Conservation (phyloP, 805 yeast species). For the Ogataea populi-albae region DNA sequence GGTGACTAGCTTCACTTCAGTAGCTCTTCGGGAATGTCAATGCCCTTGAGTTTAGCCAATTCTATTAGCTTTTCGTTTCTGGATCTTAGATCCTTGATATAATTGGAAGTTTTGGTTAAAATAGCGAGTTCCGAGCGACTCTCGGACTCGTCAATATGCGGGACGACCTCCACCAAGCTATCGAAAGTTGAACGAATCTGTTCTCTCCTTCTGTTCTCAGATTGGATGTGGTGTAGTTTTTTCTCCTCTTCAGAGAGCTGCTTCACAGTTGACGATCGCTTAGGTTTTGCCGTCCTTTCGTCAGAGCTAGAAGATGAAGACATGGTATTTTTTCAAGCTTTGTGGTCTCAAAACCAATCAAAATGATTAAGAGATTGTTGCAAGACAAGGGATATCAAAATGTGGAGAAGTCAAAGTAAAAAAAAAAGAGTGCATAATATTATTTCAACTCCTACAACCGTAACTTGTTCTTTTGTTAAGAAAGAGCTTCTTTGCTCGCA, state of each 20-base stretch:
- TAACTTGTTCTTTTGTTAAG: too few relatives aligned
- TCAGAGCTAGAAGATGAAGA: too few relatives aligned
- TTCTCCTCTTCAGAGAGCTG: slow-evolving; percentile 32
- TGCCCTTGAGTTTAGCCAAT: slow-evolving; percentile 38
- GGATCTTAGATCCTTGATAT: slow-evolving; percentile 46
- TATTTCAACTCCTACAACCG: too few relatives aligned
- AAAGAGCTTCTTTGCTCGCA: too few relatives aligned
- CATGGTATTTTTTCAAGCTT: too few relatives aligned
- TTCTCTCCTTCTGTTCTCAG: slow-evolving; percentile 82
- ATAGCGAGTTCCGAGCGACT: slow-evolving; percentile 79
- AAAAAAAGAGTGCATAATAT: too few relatives aligned
- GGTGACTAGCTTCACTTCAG: slow-evolving; percentile 6
- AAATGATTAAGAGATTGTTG: too few relatives aligned
- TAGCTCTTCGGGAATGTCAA: slow-evolving; percentile 38
- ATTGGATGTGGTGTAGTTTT: slow-evolving; percentile 37
- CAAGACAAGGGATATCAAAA: too few relatives aligned
- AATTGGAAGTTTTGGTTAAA: slow-evolving; percentile 53
- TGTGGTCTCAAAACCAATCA: too few relatives aligned
- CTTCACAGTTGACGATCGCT: slow-evolving; percentile 8
- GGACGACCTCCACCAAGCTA: slow-evolving; percentile 69
- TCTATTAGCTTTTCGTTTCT: slow-evolving; percentile 48
- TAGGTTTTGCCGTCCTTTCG: too few relatives aligned
- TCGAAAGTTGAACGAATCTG: slow-evolving; percentile 84
- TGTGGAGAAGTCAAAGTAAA: too few relatives aligned
- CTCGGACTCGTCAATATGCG: slow-evolving; percentile 65